Conservation (phyloP, 2,329 filamentous ascomycete genomes). For the Aspergillus proliferans region DNA sequence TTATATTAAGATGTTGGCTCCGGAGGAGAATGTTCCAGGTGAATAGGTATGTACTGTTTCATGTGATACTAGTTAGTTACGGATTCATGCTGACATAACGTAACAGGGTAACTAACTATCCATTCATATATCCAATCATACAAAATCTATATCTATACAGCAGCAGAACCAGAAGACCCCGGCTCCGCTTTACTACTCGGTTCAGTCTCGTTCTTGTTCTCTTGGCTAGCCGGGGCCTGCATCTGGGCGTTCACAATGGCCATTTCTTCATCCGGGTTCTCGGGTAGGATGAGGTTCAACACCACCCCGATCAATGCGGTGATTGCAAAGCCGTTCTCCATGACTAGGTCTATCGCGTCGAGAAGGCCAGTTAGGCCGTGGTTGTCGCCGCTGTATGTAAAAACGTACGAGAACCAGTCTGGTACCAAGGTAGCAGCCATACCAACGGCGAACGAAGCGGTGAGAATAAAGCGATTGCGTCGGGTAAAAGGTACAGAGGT, state of each 20-base stretch:
- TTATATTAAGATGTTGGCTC: slow-evolving; percentile 38
- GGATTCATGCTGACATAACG: background rate
- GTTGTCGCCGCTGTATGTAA: slow-evolving; percentile 49
- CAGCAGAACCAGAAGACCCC: background rate
- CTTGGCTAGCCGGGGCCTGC: slow-evolving; percentile 10
- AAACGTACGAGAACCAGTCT: slow-evolving; percentile 44
- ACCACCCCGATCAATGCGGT: slow-evolving; percentile 67
- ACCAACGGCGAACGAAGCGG: slow-evolving; percentile 55
- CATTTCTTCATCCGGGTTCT: slow-evolving; percentile 66
- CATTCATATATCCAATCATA: background rate
- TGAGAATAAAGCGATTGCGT: slow-evolving; percentile 61
- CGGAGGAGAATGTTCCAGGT: slow-evolving; percentile 26
- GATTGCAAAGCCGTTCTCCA: slow-evolving; percentile 58
- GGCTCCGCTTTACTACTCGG: background rate
- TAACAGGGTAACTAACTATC: background rate
- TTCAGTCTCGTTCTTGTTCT: background rate
- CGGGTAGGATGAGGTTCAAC: slow-evolving; percentile 65
- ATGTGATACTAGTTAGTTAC: background rate
- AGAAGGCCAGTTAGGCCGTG: slow-evolving; percentile 58
- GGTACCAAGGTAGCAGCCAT: slow-evolving; percentile 48
- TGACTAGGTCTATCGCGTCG: slow-evolving; percentile 55
- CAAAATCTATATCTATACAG: slow-evolving; percentile 1
- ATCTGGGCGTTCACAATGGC: slow-evolving; percentile 19
- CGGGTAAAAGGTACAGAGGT: slow-evolving; percentile 57
- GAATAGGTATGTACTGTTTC: background rate